Evolutionary conservation across 495 filamentous ascomycete genomes (phyloP).

Genomic region (Talaromyces wortmannii): DNA sequence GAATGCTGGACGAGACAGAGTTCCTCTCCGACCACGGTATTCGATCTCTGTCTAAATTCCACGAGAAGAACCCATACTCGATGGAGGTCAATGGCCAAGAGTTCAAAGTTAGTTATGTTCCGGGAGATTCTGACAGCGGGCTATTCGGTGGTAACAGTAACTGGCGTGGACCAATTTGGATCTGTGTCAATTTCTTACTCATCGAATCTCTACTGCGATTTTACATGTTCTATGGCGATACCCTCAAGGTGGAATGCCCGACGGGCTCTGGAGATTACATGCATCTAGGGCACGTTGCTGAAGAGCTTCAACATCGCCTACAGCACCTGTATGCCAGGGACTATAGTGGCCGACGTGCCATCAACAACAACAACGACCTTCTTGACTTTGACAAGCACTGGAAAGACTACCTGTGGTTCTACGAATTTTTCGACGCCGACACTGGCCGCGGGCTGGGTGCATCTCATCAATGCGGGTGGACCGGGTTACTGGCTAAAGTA

Average conservation of each 20-base stretch:
- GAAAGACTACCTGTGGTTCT: conserved; percentile 91
- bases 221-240: conserved; percentile 90
- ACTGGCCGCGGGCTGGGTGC: conserved; percentile 82
- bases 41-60: conserved; percentile 86
- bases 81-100: conserved; percentile 94
- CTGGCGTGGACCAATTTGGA: conserved; percentile 91
- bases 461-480: conserved; percentile 96
- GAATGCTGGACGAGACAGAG: conserved; percentile 92
- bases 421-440: conserved; percentile 96
- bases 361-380: conserved; percentile 73
- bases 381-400: conserved; percentile 88
- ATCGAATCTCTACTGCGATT: conserved; percentile 89
- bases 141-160: conserved; percentile 97
- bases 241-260: conserved; percentile 85
- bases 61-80: conserved; percentile 81
- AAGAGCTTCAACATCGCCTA: conserved; percentile 90
- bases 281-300: conserved; percentile 94
- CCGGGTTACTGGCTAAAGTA: conserved; percentile 91
- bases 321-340: conserved; percentile 83
- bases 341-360: conserved; percentile 78
- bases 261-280: conserved; percentile 91
- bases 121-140: conserved; percentile 88
- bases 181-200: conserved; percentile 92
- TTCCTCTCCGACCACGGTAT: conserved; percentile 89
- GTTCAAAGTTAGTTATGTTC: conserved; percentile 84